These are phyloP conservation scores for Pythium graminicola DNA, from an alignment of 352 stramenopile species.

Conservation along the genomic window DNA sequence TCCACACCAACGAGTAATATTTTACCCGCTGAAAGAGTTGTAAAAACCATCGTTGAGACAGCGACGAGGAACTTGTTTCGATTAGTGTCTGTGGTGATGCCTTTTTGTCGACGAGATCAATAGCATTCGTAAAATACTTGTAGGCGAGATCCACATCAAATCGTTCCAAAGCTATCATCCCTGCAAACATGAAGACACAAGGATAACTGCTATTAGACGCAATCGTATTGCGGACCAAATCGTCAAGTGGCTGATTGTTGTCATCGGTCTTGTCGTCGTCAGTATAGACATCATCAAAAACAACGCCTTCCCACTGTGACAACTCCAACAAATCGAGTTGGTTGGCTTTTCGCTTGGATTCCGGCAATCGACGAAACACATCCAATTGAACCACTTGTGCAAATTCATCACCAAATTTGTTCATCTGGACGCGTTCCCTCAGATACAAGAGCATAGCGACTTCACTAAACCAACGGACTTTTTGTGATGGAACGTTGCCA, in stretches of 20 bases:
- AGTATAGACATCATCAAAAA: conserved; percentile 22
- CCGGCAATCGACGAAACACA: conserved; percentile 30
- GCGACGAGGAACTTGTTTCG: conserved; percentile 7
- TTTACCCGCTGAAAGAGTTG: conserved; percentile 33
- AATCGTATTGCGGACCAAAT: conserved; percentile 23
- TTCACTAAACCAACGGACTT: conserved; percentile 30
- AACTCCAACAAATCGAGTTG: conserved; percentile 13
- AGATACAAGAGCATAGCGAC: conserved; percentile 38
- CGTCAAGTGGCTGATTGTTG: conserved; percentile 19
- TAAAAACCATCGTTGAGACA: conserved; percentile 31
- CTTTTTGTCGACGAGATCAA: conserved; percentile 25
- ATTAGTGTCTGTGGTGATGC: neutral
- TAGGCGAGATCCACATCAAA: conserved; percentile 33
- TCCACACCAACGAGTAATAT: conserved; percentile 49
- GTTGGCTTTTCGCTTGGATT: conserved; percentile 6
- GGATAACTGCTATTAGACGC: conserved; percentile 23
- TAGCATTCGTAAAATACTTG: conserved; percentile 38
- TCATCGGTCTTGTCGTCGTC: conserved; percentile 6
- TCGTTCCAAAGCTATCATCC: conserved; percentile 42
- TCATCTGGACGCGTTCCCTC: conserved; percentile 26
- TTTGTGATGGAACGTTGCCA: neutral
- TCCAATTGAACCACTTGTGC: conserved; percentile 49
- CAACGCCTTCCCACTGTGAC: conserved; percentile 33
- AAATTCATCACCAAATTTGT: conserved; percentile 32
- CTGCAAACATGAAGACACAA: conserved; percentile 42